These are phyloP conservation scores for Bauhinia variegata DNA, from an alignment of 306 rosid genomes.

Conservation along the genomic window DNA sequence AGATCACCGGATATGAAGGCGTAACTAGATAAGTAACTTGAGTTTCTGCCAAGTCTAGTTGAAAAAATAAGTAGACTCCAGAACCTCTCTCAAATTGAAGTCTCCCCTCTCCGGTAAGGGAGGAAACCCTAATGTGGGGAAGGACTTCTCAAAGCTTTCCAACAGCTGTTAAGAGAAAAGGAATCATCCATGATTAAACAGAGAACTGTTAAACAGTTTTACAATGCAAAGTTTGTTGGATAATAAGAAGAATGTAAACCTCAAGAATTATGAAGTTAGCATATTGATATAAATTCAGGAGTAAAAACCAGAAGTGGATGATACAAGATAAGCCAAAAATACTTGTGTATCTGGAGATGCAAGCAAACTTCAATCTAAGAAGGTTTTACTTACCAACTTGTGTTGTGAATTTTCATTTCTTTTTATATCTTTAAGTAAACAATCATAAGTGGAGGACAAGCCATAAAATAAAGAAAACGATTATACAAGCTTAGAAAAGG, in stretches of 20 bases:
- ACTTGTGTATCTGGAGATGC: background rate
- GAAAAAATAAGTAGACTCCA: slow-evolving; percentile 77
- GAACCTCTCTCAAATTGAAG: slow-evolving; percentile 75
- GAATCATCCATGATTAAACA: slow-evolving; percentile 23
- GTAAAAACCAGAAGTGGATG: background rate
- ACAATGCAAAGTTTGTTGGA: slow-evolving; percentile 1
- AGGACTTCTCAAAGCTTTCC: slow-evolving; percentile 69
- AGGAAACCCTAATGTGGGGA: slow-evolving; percentile 69
- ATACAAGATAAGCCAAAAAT: background rate
- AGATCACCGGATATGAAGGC: slow-evolving; percentile 33
- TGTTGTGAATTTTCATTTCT: background rate
- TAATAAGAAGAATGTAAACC: background rate
- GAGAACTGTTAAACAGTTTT: slow-evolving; percentile 11
- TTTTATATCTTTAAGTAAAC: background rate
- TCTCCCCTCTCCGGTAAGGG: slow-evolving; percentile 85
- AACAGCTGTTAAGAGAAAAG: slow-evolving; percentile 52
- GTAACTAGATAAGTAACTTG: slow-evolving; percentile 28
- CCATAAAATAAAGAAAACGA: slow-evolving; percentile 5
- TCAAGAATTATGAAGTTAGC: background rate
- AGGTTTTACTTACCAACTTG: background rate
- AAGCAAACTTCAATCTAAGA: background rate
- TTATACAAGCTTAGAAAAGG: background rate
- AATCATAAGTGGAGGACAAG: background rate
- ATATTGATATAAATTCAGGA: background rate
- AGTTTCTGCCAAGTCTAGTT: slow-evolving; percentile 52